Conservation (phyloP, 805 yeast species). For the Ogataea corticis region DNA sequence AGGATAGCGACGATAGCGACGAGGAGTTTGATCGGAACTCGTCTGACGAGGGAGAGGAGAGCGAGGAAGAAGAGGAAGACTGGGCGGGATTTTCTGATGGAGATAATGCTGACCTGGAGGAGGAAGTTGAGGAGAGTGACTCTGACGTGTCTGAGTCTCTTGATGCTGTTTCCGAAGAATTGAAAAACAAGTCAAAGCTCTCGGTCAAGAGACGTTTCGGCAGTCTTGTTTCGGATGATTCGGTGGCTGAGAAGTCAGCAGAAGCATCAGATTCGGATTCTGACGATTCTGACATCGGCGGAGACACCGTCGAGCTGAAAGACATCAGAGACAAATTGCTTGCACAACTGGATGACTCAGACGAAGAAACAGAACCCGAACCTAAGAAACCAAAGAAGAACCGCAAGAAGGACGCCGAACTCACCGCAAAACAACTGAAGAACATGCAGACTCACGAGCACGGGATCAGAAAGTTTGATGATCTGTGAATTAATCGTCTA, state of each 20-base stretch:
- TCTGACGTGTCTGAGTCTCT: neutral
- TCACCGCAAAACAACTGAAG: slow-evolving; percentile 46
- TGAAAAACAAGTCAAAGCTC: slow-evolving; percentile 4
- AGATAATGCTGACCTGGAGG: slow-evolving; percentile 12
- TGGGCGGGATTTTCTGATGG: slow-evolving; percentile 18
- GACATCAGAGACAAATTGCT: slow-evolving; percentile 29
- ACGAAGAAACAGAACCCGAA: slow-evolving; percentile 12
- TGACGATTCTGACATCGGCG: slow-evolving; percentile 15
- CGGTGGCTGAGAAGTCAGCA: slow-evolving; percentile 6
- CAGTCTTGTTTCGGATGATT: too few relatives aligned
- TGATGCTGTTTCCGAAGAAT: slow-evolving; percentile 6
- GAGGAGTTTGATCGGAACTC: slow-evolving; percentile 9
- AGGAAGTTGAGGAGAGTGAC: slow-evolving; percentile 22
- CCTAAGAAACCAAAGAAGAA: slow-evolving; percentile 34
- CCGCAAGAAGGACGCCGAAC: slow-evolving; percentile 31
- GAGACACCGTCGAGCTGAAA: slow-evolving; percentile 26
- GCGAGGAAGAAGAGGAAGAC: slow-evolving; percentile 13
- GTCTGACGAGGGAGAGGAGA: slow-evolving; percentile 13
- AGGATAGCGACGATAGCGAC: slow-evolving; percentile 26
- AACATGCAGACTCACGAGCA: slow-evolving; percentile 56
- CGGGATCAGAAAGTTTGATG: slow-evolving; percentile 68
- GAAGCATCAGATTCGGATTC: neutral
- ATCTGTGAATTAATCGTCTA: slow-evolving; percentile 35
- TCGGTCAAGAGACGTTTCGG: slow-evolving; percentile 2
- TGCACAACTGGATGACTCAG: slow-evolving; percentile 27